Conservation (phyloP, 805 yeast genomes). For the Torulaspora maleeae region DNA sequence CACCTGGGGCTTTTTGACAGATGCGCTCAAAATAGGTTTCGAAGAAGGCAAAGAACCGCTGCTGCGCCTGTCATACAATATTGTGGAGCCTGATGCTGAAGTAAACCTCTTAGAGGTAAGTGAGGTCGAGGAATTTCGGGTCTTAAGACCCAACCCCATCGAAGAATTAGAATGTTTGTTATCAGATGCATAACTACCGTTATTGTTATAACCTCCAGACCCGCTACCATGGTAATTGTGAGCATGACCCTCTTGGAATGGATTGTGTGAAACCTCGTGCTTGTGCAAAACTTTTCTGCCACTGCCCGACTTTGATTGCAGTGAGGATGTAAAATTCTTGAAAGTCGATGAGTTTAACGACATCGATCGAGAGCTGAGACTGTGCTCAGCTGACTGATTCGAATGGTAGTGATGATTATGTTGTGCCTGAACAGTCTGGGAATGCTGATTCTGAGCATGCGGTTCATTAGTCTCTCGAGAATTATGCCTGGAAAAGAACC, state of each 20-base stretch:
- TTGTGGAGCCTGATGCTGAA: constrained; percentile 29
- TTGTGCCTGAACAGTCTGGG: constrained; percentile 14
- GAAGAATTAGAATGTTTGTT: constrained; percentile 11
- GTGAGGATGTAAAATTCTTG: constrained; percentile 31
- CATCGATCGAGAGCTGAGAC: constrained; percentile 29
- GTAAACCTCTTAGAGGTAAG: constrained; percentile 35
- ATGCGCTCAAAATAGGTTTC: constrained; percentile 44
- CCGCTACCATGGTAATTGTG: constrained; percentile 11
- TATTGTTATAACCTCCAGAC: constrained; percentile 4
- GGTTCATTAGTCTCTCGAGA: constrained; percentile 27
- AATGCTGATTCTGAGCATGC: constrained; percentile 19
- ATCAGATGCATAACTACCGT: constrained; percentile 7
- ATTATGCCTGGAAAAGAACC: constrained; percentile 30
- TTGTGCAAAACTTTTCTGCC: constrained; percentile 47
- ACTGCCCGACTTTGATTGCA: constrained; percentile 39
- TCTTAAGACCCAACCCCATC: constrained; percentile 40
- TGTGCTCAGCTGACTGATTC: constrained; percentile 6
- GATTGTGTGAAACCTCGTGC: constrained; percentile 33
- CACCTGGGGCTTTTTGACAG: constrained; percentile 54
- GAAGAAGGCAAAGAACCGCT: constrained; percentile 35
- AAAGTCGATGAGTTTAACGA: constrained; percentile 36
- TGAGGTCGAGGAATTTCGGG: constrained; percentile 45
- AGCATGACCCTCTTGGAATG: constrained; percentile 21
- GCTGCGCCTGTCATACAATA: constrained; percentile 21
- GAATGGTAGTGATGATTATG: constrained; percentile 2